These are phyloP conservation scores for Juglanconis juglandina DNA, from an alignment of 2,329 filamentous ascomycete species.

Conservation along the genomic window DNA sequence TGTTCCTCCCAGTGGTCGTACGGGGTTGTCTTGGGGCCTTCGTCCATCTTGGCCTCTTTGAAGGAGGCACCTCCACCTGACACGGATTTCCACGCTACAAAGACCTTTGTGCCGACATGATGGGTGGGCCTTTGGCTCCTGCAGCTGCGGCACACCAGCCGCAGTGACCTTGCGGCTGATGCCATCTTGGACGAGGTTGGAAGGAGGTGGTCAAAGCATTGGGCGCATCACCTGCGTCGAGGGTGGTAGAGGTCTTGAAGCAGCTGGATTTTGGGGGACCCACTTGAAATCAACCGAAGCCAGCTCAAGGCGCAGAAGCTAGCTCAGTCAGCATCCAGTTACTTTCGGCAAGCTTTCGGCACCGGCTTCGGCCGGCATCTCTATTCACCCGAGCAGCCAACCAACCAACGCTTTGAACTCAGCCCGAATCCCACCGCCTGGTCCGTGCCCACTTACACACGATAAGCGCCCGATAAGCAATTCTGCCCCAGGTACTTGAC, in stretches of 20 bases:
- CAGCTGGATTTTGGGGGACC: neutral
- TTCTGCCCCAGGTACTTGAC: neutral
- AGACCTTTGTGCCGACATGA: constrained; percentile 20
- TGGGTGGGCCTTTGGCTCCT: constrained; percentile 23
- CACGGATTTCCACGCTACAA: constrained; percentile 26
- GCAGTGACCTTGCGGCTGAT: constrained; percentile 37
- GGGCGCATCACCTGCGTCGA: neutral
- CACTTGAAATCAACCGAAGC: neutral
- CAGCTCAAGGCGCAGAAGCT: neutral
- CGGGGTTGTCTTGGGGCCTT: constrained; percentile 11
- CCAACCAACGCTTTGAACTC: neutral
- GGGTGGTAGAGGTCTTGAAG: neutral
- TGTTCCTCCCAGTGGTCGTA: constrained; percentile 22
- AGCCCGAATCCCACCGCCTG: neutral
- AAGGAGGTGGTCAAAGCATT: neutral
- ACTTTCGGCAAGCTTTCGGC: neutral
- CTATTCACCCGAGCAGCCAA: neutral
- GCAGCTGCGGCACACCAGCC: constrained; percentile 36
- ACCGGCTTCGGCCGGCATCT: no score
- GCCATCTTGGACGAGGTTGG: constrained; percentile 31
- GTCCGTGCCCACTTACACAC: constrained; percentile 10
- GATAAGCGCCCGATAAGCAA: neutral
- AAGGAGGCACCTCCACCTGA: constrained; percentile 19
- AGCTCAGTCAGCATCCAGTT: neutral
- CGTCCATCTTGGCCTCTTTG: constrained; percentile 15